Conservation (phyloP, 106 monocot species). For the Dioscorea dumetorum region DNA sequence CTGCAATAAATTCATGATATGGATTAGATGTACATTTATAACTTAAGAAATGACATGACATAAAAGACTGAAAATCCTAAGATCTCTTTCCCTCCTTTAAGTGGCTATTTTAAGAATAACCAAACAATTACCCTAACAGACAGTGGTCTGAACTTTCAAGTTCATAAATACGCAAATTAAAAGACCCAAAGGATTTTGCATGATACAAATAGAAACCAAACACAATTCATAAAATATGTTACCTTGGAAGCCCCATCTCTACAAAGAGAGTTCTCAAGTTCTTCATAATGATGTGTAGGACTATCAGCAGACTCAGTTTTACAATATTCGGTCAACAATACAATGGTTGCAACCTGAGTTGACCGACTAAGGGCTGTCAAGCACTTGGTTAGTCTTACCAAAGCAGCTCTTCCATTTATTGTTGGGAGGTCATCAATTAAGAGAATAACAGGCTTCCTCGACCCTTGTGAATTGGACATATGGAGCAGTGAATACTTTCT, state of each 20-base stretch:
- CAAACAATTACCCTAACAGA: too few relatives aligned
- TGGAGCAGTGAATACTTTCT: conserved; percentile 74
- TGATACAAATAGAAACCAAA: neutral
- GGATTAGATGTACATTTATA: neutral
- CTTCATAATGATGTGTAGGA: conserved; percentile 36
- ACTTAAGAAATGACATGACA: too few relatives aligned
- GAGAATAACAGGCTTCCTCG: conserved; percentile 51
- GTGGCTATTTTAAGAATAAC: too few relatives aligned
- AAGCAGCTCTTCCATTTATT: conserved; percentile 68
- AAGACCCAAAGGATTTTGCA: too few relatives aligned
- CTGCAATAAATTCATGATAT: conserved; percentile 28
- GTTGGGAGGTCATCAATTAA: conserved; percentile 94
- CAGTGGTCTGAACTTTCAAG: too few relatives aligned
- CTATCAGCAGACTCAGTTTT: conserved; percentile 46
- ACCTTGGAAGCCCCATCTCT: conserved; percentile 88
- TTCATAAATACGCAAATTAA: too few relatives aligned
- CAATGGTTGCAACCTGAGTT: conserved; percentile 68
- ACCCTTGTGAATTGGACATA: conserved; percentile 16
- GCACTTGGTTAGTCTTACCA: conserved; percentile 64
- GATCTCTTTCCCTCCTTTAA: too few relatives aligned
- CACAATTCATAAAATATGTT: conserved; percentile 2
- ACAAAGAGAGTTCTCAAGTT: conserved; percentile 54
- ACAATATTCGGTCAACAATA: conserved; percentile 68
- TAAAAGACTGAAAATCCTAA: too few relatives aligned
- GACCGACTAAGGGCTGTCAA: conserved; percentile 49